Base-by-base conservation (phyloP, 257 asterid species). In the Cinchona pubescens region DNA sequence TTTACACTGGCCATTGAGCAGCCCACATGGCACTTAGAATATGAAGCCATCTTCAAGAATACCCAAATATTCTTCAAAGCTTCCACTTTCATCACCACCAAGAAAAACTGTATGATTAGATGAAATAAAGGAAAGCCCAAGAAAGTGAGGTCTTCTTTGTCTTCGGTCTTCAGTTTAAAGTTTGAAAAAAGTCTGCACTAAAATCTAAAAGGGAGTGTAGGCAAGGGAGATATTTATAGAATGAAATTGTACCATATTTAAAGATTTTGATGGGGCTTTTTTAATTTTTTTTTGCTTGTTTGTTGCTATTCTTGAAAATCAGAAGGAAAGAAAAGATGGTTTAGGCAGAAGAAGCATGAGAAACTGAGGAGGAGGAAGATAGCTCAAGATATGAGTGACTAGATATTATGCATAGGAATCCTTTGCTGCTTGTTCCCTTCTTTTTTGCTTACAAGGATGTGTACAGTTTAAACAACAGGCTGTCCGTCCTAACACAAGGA, bases 191-290 rank as follows among this genome's bases (percentile, higher is more conserved):
- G 21, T 23, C 29, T 37, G 53, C 42, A 19, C 63, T 56, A 25
- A 29, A 59, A 27, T 15, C 29, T 3, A 27, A 67, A 49, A 70
- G 46, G 71, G 53, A 3, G 21, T 38, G 19, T 23, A 16, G 75
- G 63, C 14, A 0, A 18, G 75, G 48, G 48, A 70, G 51, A 53
- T 45, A 49, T 42, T 38, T 45, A n/a, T 55, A 23, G 15, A 64
- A 5, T 19, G 23, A 27, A 55, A 53, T 11, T 21, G 66, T 40
- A 70, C 77, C 58, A 62, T 62, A 18, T 69, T 11, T 0, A 35
- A 25, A 56, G 27, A 23, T 3, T 27, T 38, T 74, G 81, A 82
- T 80, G 81, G 85, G 78, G 32, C 63, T 80, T 79, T 32, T 27
- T 12, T 27, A 2, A 19, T 53, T 21, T 48, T 13, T 48, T 48